Base-by-base conservation (phyloP, 2,329 filamentous ascomycete genomes). In the Ilyonectria robusta region DNA sequence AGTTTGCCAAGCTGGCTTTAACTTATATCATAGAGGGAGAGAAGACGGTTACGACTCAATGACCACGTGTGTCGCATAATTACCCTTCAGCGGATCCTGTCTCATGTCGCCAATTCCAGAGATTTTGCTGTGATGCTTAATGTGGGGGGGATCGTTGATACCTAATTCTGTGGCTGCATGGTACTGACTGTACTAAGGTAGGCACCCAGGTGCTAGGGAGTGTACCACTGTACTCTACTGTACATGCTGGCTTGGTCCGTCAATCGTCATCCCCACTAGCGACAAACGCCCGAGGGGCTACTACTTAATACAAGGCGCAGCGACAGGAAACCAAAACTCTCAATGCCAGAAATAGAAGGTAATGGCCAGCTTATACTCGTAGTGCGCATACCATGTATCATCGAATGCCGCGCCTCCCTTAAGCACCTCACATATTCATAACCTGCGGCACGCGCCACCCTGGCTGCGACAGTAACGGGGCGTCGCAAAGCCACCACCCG, bases 401-500 rank as follows among this genome's bases (percentile, higher is more conserved):
- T 8, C 10, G 11, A 37, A 46, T 56, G n/a, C 51, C 46, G 37
- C 51, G 47, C 37, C 48, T 60, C 48, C 48, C 37, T 60, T 13
- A 46, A 11, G 19, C 19, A 46, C 44, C 51, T 33, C 55, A 46
- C 31, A 54, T 59, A 61, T 60, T 65, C 57, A 50, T 60, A 55
- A 65, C 57, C 44, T 21, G 57, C 51, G 62, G 57, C 57, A 65
- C 57, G 57, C 51, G 57, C 62, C 57, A 56, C 59, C 53, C 31
- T 62, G 44, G 47, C 29, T 53, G 50, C 21, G n/a, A 37, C 50
- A 19, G 31, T 53, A 31, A 53, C 50, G 48, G 48, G 48, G 48
- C 48, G 50, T 53, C 50, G 50, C 66, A 72, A 63, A 72, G 66
- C 68, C 70, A 73, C 66, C 61, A 51, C 69, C 68, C 68, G 70